Conservation (phyloP, 2,329 filamentous ascomycete species). For the Monosporascus sp. region DNA sequence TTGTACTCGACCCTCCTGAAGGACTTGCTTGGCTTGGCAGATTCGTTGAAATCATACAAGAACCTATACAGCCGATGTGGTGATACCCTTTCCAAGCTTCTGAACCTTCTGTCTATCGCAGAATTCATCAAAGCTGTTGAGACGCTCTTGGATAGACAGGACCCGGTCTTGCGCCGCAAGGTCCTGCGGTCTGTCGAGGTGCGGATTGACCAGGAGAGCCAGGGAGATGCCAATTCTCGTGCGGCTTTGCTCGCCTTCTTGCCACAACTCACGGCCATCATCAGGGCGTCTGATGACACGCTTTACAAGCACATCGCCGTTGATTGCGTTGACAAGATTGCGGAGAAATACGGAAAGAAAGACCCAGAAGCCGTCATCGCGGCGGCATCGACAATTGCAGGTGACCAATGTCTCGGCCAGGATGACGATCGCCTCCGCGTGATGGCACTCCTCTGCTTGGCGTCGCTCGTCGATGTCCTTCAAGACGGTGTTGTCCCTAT, state of each 20-base stretch:
- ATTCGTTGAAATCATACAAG: slow-evolving; percentile 55
- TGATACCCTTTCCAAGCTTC: slow-evolving; percentile 69
- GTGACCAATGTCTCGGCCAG: slow-evolving; percentile 70
- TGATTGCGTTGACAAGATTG: slow-evolving; percentile 85
- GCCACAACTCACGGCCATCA: slow-evolving; percentile 69
- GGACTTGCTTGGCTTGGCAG: slow-evolving; percentile 60
- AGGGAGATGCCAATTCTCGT: slow-evolving; percentile 63
- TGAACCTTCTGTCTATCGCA: slow-evolving; percentile 77
- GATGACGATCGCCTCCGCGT: slow-evolving; percentile 67
- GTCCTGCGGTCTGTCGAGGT: slow-evolving; percentile 76
- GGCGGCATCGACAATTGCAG: slow-evolving; percentile 72
- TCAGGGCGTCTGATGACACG: slow-evolving; percentile 66
- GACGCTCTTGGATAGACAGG: slow-evolving; percentile 69
- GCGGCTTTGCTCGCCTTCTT: slow-evolving; percentile 72
- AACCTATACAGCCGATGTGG: slow-evolving; percentile 55
- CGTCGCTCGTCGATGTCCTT: slow-evolving; percentile 83
- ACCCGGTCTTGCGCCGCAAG: slow-evolving; percentile 71
- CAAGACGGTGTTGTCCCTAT: slow-evolving; percentile 81
- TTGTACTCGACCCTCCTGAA: slow-evolving; percentile 66
- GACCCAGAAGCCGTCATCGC: slow-evolving; percentile 70
- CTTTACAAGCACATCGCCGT: slow-evolving; percentile 81
- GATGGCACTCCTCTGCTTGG: slow-evolving; percentile 82
- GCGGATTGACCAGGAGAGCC: slow-evolving; percentile 69
- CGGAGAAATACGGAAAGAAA: slow-evolving; percentile 93
- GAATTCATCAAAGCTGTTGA: slow-evolving; percentile 90